Evolutionary conservation across 768 basidiomycete genomes (phyloP).

Genomic region (Royoungia palumana): DNA sequence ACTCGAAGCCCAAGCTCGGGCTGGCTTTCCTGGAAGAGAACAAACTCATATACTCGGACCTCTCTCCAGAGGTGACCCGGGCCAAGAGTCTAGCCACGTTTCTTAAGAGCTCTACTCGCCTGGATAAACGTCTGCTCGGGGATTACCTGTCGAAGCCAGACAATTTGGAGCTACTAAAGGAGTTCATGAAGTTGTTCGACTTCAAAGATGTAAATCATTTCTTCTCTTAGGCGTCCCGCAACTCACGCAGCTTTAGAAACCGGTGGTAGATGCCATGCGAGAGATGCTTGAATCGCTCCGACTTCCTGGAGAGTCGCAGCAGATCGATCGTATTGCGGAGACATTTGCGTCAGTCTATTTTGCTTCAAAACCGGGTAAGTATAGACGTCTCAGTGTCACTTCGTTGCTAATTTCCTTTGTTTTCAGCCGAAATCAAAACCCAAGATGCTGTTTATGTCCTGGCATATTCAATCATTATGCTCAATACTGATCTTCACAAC

Average conservation of each 20-base stretch:
- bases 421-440: slow-evolving; percentile 77
- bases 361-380: slow-evolving; percentile 70
- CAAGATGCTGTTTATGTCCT: slow-evolving; percentile 94
- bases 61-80: slow-evolving; percentile 53
- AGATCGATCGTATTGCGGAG: slow-evolving; percentile 91
- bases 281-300: slow-evolving; percentile 92
- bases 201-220: slow-evolving; percentile 71
- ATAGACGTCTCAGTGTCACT: background rate
- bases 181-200: slow-evolving; percentile 86
- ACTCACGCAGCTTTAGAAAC: slow-evolving; percentile 57
- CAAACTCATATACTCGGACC: slow-evolving; percentile 74
- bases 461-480: slow-evolving; percentile 94
- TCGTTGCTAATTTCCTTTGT: background rate
- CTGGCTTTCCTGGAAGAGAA: slow-evolving; percentile 91
- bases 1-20: slow-evolving; percentile 88
- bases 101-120: slow-evolving; percentile 74
- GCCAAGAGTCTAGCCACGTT: slow-evolving; percentile 76
- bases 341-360: slow-evolving; percentile 92
- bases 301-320: slow-evolving; percentile 92
- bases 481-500: slow-evolving; percentile 96
- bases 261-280: slow-evolving; percentile 92
- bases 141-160: slow-evolving; percentile 91
- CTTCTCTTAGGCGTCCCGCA: background rate
- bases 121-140: slow-evolving; percentile 92
- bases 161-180: slow-evolving; percentile 77